phyloP scores from a whole-genome alignment of 73 alveolate species.

The Stentor coeruleus region DNA sequence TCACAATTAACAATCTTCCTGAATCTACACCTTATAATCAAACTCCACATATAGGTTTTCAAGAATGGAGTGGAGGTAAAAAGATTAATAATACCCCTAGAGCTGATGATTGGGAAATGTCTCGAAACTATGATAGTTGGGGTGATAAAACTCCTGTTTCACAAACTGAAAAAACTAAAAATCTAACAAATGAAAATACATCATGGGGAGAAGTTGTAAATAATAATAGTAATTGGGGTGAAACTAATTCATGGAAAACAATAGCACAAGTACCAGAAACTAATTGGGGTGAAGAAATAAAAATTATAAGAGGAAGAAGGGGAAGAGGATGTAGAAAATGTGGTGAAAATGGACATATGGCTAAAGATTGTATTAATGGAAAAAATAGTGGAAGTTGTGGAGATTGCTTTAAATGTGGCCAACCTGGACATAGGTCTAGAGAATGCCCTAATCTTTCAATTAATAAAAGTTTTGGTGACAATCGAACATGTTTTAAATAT shows the following conservation, averaged over 20 bases:
- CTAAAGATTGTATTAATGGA: slow-evolving; percentile 47
- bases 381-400: not conserved
- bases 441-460: slow-evolving; percentile 35
- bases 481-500: slow-evolving; percentile 56
- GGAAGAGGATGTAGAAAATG: slow-evolving; percentile 59
- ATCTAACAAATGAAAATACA: not conserved
- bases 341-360: slow-evolving; percentile 58
- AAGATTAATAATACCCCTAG: slow-evolving; percentile 27
- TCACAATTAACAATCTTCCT: not conserved
- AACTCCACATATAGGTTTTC: slow-evolving; percentile 25
- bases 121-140: slow-evolving; percentile 23
- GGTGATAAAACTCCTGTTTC: slow-evolving; percentile 10
- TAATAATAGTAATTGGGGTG: not conserved
- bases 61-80: slow-evolving; percentile 28
- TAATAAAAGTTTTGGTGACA: not conserved
- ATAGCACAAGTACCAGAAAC: not conserved
- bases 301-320: slow-evolving; percentile 19
- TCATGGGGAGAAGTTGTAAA: not conserved
- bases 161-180: slow-evolving; percentile 4
- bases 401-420: slow-evolving; percentile 61
- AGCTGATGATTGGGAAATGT: slow-evolving; percentile 29
- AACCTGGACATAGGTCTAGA: slow-evolving; percentile 58
- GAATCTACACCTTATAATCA: slow-evolving; percentile 22
- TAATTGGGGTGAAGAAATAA: slow-evolving; percentile 21
- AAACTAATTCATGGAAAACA: not conserved